These are phyloP conservation scores for Achlya hypogyna DNA, from an alignment of 352 stramenopile genomes.

Conservation along the genomic window DNA sequence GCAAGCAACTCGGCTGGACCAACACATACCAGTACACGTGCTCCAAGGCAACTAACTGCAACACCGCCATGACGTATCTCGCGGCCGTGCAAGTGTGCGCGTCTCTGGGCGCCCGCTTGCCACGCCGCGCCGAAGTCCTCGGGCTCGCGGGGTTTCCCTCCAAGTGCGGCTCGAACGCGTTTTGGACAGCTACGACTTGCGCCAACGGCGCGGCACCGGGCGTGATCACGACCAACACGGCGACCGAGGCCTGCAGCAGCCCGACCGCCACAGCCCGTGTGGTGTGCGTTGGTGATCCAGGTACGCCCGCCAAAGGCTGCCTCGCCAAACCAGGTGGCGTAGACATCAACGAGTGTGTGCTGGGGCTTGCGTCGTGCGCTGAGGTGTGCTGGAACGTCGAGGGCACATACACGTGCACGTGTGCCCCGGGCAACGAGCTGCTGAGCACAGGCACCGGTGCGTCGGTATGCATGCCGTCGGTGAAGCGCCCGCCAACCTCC, in stretches of 20 bases:
- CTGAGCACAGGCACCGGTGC: background rate
- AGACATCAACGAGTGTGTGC: conserved; percentile 7
- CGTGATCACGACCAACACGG: background rate
- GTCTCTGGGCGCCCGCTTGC: background rate
- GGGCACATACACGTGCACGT: conserved; percentile 1
- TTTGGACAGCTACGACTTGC: background rate
- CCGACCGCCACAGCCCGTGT: background rate
- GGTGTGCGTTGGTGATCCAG: background rate
- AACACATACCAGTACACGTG: background rate
- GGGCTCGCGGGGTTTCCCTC: background rate
- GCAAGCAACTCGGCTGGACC: background rate
- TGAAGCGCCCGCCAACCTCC: background rate
- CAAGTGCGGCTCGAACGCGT: background rate
- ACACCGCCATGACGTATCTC: background rate
- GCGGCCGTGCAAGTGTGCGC: background rate
- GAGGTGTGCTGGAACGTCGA: background rate
- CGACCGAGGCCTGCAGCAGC: background rate
- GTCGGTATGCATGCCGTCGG: background rate
- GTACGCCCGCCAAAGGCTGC: background rate
- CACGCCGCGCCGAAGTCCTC: background rate
- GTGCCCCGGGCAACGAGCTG: background rate
- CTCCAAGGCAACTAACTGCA: background rate
- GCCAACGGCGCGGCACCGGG: background rate
- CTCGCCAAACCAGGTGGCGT: background rate
- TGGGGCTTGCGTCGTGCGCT: background rate